Evolutionary conservation across 176 grass and related monocot species (phyloP).

Genomic region (Juncus effusus): DNA sequence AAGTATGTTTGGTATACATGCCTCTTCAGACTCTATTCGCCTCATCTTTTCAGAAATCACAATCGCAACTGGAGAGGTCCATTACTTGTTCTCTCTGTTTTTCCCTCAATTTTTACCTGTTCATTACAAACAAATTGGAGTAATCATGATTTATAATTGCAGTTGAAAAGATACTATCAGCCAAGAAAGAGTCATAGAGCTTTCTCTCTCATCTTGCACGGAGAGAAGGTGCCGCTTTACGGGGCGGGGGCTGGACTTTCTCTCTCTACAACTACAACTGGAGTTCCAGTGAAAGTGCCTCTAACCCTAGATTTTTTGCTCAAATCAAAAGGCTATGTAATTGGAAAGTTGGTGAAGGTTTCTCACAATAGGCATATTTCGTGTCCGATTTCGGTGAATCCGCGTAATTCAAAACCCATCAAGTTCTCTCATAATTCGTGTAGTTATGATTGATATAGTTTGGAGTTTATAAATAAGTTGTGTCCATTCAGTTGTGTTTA

Average conservation of each 20-base stretch:
- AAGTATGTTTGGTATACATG: conserved; percentile 76
- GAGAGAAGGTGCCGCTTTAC: conserved; percentile 72
- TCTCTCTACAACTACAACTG: conserved; percentile 29
- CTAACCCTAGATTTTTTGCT: conserved; percentile 49
- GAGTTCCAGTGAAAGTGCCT: conserved; percentile 29
- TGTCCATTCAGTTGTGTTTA: no score
- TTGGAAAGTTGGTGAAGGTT: conserved; percentile 74
- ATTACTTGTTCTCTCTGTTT: background rate
- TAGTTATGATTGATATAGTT: conserved; percentile 23
- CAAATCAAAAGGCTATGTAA: conserved; percentile 54
- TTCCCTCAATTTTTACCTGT: background rate
- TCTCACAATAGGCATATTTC: conserved; percentile 42
- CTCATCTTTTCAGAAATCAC: conserved; percentile 64
- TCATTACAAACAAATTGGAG: no score
- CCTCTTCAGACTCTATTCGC: conserved; percentile 44
- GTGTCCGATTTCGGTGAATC: conserved; percentile 44
- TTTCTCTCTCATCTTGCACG: conserved; percentile 43
- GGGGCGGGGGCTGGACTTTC: conserved; percentile 61
- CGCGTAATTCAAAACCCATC: conserved; percentile 46
- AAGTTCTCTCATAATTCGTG: conserved; percentile 45
- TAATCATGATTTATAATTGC: conserved; percentile 10
- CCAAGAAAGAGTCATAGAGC: conserved; percentile 50
- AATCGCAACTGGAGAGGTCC: conserved; percentile 68
- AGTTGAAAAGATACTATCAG: conserved; percentile 74
- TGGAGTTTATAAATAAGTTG: background rate